phyloP scores from a whole-genome alignment of 345 rosid species.

The Eucalyptus paniculata region DNA sequence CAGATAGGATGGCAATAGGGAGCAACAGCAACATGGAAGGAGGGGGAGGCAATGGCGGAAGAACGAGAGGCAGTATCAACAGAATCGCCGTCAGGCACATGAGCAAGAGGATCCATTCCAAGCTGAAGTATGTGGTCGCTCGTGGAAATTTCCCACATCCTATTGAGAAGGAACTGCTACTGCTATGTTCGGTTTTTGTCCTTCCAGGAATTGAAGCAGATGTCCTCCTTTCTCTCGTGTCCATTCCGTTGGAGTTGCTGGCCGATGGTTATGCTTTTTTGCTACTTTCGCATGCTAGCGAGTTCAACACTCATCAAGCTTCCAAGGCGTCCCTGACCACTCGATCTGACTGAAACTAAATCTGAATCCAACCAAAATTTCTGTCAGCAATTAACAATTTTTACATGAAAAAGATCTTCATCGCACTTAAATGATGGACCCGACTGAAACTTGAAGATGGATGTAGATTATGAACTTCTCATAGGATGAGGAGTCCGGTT shows the following conservation, averaged over 20 bases:
- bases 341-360: neutral
- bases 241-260: neutral
- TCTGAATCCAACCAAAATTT: neutral
- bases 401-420: neutral
- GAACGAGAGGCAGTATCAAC: neutral
- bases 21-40: slow-evolving; percentile 3
- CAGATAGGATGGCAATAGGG: slow-evolving; percentile 1
- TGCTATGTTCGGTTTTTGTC: neutral
- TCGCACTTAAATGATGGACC: neutral
- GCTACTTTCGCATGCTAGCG: neutral
- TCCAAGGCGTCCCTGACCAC: neutral
- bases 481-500: neutral
- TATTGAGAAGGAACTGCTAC: neutral
- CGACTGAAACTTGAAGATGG: neutral
- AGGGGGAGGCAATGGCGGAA: slow-evolving; percentile 7
- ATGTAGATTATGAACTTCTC: neutral
- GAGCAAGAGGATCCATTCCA: neutral
- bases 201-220: neutral
- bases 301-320: neutral
- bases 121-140: neutral
- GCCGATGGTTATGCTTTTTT: neutral
- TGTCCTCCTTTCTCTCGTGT: neutral
- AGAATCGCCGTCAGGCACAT: neutral
- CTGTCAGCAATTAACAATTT: neutral
- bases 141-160: slow-evolving; percentile 40